phyloP scores from a whole-genome alignment of 2,329 filamentous ascomycete genomes.

The Xylaria arbuscula region DNA sequence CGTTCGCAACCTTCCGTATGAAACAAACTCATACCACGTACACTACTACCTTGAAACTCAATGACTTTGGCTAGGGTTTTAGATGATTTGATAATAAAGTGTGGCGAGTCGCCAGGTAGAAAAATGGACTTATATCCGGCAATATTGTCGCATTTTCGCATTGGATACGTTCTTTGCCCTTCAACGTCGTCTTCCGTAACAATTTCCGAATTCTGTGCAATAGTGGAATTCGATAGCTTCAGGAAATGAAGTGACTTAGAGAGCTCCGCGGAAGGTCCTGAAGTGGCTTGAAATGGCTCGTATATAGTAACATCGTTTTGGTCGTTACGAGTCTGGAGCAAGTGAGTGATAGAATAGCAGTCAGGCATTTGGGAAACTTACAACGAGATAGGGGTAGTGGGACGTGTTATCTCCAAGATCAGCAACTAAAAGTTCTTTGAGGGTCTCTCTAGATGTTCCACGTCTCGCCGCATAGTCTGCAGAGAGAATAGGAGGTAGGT shows the following conservation, averaged over 20 bases:
- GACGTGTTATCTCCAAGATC: conserved; percentile 82
- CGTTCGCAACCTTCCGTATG: conserved; percentile 80
- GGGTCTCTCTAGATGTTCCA: conserved; percentile 74
- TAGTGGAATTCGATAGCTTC: conserved; percentile 75
- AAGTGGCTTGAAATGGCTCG: conserved; percentile 73
- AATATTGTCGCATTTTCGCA: conserved; percentile 72
- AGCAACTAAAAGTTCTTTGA: conserved; percentile 84
- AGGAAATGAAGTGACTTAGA: conserved; percentile 75
- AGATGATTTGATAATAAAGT: conserved; percentile 84
- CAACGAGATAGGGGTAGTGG: conserved; percentile 82
- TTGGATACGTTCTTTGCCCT: conserved; percentile 61
- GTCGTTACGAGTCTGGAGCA: conserved; percentile 74
- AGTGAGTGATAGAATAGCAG: conserved; percentile 25
- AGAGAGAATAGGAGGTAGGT: conserved; percentile 80
- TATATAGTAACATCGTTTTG: conserved; percentile 89
- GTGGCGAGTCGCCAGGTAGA: conserved; percentile 80
- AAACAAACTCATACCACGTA: conserved; percentile 79
- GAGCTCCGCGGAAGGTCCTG: conserved; percentile 57
- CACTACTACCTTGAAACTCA: conserved; percentile 74
- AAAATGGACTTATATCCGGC: conserved; percentile 85
- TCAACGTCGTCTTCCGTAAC: conserved; percentile 62
- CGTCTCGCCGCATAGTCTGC: conserved; percentile 76
- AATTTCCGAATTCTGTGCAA: conserved; percentile 69
- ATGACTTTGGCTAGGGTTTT: conserved; percentile 81
- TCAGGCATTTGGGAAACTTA: conserved; percentile 57